Evolutionary conservation across 228 moss, liverwort and hornwort genomes (phyloP), one percentile per base, ranked within the genome.

Genomic region (Sphagnum fallax): DNA sequence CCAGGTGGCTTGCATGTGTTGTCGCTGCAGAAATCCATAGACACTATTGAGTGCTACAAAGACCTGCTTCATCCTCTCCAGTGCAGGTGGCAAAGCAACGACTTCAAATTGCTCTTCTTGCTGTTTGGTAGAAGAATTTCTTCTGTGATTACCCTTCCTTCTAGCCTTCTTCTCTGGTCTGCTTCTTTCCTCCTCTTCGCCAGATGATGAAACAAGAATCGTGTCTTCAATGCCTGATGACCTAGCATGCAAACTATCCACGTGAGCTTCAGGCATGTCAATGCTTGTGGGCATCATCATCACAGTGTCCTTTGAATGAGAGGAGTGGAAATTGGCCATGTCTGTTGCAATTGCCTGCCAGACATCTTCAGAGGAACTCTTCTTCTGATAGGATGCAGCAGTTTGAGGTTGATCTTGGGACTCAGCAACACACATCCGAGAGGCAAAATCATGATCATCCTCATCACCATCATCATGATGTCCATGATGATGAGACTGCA

Each of bases 1-100:
- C 95, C 95, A 95, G 55, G 95, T 95, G 69, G 95, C 81, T 69
- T 92, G 92, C 87, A 95, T 92, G 68, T 82, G 87, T 66, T 92
- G 92, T 70, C 90, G 85, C 73, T 95, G 92, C 52, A 95, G 75
- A 67, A 95, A 95, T 49, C 90, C 95, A 70, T 90, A 87, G 9
- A 95, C 80, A 61, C 87, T 65, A 67, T 85, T 95, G 65, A 95
- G 69, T 15, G 87, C 79, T 57, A 76, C 80, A 66, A 95, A 95
- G 60, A 92, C 85, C 6, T 68, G 64, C 5, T 68, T 63, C 49
- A 92, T 47, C 66, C 80, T 87, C 79, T 83, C 80, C 6, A 89
- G 55, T 53, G 73, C 79, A 49, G 71, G 87, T 52, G 94, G 92
- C 72, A 90, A 72, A 49, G 69, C 50, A 16, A 71, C 12, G 8